A percentile compares a stretch with the other conserved stretches of the same genome.
These are phyloP conservation scores for Vitis hybrid DNA, from an alignment of 177 flowering plant species.

Conservation along the genomic window DNA sequence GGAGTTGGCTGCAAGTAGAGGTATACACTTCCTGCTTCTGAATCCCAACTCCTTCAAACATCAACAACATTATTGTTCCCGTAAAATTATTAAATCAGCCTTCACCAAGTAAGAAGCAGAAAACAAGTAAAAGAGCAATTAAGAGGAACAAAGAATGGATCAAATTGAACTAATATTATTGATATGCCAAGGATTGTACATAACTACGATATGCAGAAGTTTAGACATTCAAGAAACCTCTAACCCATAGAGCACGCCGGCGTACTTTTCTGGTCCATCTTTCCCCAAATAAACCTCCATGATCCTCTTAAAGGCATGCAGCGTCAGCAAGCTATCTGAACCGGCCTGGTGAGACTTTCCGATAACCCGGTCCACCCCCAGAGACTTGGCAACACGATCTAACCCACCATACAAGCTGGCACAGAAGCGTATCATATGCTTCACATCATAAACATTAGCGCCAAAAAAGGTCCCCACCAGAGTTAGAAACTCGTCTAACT, in stretches of 20 bases:
- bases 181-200: neutral
- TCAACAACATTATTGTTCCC: no score
- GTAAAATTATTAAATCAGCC: no score
- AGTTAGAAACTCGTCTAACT: constrained; percentile 31
- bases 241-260: constrained; percentile 62
- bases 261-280: constrained; percentile 28
- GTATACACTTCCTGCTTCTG: no score
- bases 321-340: constrained; percentile 71
- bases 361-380: constrained; percentile 39
- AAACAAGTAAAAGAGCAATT: no score
- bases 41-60: no score
- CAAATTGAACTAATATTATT: neutral
- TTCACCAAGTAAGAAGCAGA: no score
- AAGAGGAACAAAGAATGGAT: neutral
- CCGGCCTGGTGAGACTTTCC: constrained; percentile 78
- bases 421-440: constrained; percentile 54
- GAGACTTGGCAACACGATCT: constrained; percentile 35
- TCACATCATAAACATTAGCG: constrained; percentile 52
- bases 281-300: constrained; percentile 25
- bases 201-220: neutral
- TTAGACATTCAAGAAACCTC: constrained; percentile 17
- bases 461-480: constrained; percentile 42
- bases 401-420: constrained; percentile 54
- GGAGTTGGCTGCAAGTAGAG: no score
- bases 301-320: constrained; percentile 51